Conservation (phyloP, 306 rosid genomes). For the Pueraria montana region DNA sequence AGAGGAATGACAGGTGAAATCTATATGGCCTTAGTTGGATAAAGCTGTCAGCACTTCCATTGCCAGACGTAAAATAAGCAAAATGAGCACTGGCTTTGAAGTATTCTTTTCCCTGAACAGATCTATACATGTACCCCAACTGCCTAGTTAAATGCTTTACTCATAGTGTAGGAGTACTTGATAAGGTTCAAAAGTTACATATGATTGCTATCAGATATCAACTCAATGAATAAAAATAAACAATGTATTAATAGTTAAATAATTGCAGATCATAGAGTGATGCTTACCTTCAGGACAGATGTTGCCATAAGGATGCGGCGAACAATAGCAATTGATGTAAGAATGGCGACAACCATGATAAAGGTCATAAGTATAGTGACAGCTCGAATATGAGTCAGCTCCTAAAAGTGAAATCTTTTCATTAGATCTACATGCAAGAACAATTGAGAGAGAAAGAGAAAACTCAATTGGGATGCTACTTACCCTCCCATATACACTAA, state of each 20-base stretch:
- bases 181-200: background rate
- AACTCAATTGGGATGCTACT: conserved; percentile 50
- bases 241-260: conserved; percentile 18
- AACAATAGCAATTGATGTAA: conserved; percentile 89
- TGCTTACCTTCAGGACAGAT: conserved; percentile 94
- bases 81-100: conserved; percentile 17
- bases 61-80: conserved; percentile 13
- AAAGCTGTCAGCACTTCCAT: background rate
- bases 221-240: background rate
- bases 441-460: background rate
- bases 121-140: background rate
- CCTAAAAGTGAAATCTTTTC: conserved; percentile 65
- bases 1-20: background rate
- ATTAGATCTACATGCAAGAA: conserved; percentile 30
- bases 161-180: background rate
- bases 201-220: background rate
- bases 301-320: conserved; percentile 99
- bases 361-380: conserved; percentile 86
- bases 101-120: conserved; percentile 2
- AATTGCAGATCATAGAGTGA: conserved; percentile 34
- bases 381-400: conserved; percentile 80
- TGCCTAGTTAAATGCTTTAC: background rate
- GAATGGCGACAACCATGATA: conserved; percentile 80
- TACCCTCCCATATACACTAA: conserved; percentile 86
- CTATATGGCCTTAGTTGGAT: background rate